Evolutionary conservation across 1,284 basidiomycete species (phyloP).

Genomic region (Trametes hirsuta): DNA sequence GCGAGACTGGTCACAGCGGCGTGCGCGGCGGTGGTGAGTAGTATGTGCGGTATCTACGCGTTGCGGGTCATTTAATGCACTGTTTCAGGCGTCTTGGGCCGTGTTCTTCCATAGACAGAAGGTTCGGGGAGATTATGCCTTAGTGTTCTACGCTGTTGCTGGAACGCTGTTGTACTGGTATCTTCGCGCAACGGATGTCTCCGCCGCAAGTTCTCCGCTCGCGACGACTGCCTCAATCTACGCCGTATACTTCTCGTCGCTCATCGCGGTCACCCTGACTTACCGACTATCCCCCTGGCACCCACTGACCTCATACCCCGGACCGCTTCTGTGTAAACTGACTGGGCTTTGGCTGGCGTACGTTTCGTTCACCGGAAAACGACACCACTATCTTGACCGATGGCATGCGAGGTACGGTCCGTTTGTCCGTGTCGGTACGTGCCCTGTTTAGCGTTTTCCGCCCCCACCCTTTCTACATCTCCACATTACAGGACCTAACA

Average conservation of each 20-base stretch:
- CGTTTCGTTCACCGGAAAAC: constrained; percentile 20
- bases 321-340: constrained; percentile 25
- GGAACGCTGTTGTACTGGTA: neutral
- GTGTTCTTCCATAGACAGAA: neutral
- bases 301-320: constrained; percentile 29
- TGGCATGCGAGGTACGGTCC: constrained; percentile 30
- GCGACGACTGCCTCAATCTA: neutral
- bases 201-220: neutral
- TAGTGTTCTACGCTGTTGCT: neutral
- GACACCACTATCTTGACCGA: constrained; percentile 19
- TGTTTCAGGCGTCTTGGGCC: neutral
- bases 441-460: neutral
- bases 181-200: neutral
- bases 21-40: too few relatives aligned
- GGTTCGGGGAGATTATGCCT: neutral
- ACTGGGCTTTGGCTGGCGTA: constrained; percentile 23
- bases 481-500: neutral
- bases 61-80: neutral
- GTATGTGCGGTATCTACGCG: neutral
- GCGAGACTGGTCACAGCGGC: too few relatives aligned
- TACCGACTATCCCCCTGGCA: constrained; percentile 34
- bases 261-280: neutral
- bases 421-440: constrained; percentile 23
- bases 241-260: neutral
- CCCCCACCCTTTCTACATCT: too few relatives aligned